Base-by-base conservation (phyloP, 257 asterid genomes). In the Cynanchum wilfordii region DNA sequence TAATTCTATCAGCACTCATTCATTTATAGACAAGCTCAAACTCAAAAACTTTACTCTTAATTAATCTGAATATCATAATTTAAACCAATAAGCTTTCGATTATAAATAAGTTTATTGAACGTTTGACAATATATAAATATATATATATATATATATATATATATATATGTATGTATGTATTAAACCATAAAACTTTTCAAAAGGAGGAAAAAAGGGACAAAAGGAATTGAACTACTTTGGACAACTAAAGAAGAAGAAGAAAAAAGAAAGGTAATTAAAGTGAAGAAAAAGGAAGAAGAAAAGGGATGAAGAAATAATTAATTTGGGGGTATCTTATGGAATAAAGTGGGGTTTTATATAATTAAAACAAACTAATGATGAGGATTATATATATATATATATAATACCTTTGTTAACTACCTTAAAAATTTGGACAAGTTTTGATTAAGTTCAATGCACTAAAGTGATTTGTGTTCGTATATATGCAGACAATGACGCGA, bases 341-440 rank as follows among this genome's bases (percentile, higher is more conserved):
- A 72, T 75, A 20, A 51, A 62, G 80, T 56, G 62, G 72, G 36
- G 36, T 36, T 63, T 7, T 19, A 20, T 19, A 73, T 81, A 44
- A 83, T 86, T 84, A 83, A 74, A 7, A 7, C 58, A 76, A 10
- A 25, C 58, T 81, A 81, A 86, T 81, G 76, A 86, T 86, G 79
- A 47, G 82, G 11, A 42, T 42, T 42, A 42, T 42, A 33, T 33
- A 33, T 33, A 33, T 42, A 42, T 42, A 7, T 7, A 3, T 36
- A 76, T 82, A 79, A 80, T 79, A 72, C 83, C 77, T 44, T 76
- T 71, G 58, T 65, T 68, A 81, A 79, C 81, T 49, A 71, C 84
- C 78, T 82, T 74, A 74, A 75, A 79, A 49, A 49, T 19, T 1
- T 56, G 3, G 68, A 71, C 63, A 70, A 6, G 71, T 29, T n/a